Evolutionary conservation across 768 basidiomycete genomes (phyloP), one percentile per base, ranked within the genome.

Genomic region (Boletus pseudopeckii): DNA sequence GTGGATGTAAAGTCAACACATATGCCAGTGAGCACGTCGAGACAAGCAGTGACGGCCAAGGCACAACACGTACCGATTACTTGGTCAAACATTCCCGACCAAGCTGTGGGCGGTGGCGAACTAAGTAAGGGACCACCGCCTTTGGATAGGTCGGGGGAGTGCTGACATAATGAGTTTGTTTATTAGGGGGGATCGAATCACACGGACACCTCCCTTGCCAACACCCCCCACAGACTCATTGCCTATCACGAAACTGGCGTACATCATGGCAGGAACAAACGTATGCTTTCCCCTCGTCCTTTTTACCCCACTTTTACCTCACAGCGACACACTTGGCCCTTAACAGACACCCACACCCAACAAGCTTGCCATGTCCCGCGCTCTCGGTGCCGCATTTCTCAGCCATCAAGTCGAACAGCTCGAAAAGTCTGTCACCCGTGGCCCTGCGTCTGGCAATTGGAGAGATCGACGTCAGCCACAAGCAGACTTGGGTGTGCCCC

Each of bases 331-430:
- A 2, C 15, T 33, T 10, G 20, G 13, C 26, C 6, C 34, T 24
- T 30, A 20, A 34, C 49, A 68, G 68, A 32, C 59, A 15, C 50
- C 72, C 47, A 67, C 68, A 33, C 65, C 74, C 30, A 83, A 80
- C 70, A 87, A 86, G 68, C 68, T 88, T 39, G 88, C 88, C 53
- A 89, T 93, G 88, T 92, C 90, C 52, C 82, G 85, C 57, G 90
- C 91, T 1, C 81, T 93, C 37, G 91, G 91, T 18, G 90, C 90
- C 28, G 91, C 91, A 3, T 92, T 92, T 67, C 80, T 93, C 54
- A 87, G 80, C 58, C 90, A 93, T 61, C 90, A 93, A 63, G 91
- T 93, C 41, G 88, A 92, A 61, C 87, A 92, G 64, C 84, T 93
- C 50, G 90, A 93, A 74, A 86, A 87, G 70, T 77, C 84, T 0